Evolutionary conservation across 1,284 basidiomycete genomes (phyloP).

Genomic region (Schizophyllum amplum): DNA sequence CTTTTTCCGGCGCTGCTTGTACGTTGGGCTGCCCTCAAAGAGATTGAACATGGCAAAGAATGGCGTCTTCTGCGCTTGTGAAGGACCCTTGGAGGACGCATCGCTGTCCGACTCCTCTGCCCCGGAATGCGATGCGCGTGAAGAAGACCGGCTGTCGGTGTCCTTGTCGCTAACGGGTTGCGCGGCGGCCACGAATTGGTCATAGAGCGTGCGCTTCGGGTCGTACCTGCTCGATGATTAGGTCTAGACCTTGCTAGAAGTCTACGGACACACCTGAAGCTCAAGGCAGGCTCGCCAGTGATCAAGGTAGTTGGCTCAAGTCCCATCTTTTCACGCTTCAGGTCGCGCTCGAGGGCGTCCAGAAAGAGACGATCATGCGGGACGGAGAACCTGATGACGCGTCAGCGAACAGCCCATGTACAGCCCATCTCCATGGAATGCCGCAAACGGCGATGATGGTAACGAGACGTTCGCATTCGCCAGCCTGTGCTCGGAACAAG

Average conservation of each 20-base stretch:
- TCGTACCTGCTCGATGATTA: slow-evolving; percentile 55
- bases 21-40: slow-evolving; percentile 74
- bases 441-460: background rate
- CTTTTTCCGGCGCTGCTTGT: slow-evolving; percentile 84
- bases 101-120: slow-evolving; percentile 24
- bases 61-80: slow-evolving; percentile 24
- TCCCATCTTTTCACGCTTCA: slow-evolving; percentile 88
- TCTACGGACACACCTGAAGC: slow-evolving; percentile 28
- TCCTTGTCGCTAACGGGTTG: slow-evolving; percentile 21
- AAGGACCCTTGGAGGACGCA: background rate
- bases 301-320: slow-evolving; percentile 75
- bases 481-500: too few relatives aligned
- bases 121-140: slow-evolving; percentile 17
- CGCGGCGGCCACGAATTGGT: slow-evolving; percentile 56
- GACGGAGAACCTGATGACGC: slow-evolving; percentile 40
- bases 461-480: background rate
- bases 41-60: slow-evolving; percentile 67
- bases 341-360: slow-evolving; percentile 86
- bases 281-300: slow-evolving; percentile 73
- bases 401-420: background rate
- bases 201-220: slow-evolving; percentile 75
- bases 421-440: background rate
- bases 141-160: slow-evolving; percentile 14
- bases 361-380: slow-evolving; percentile 94
- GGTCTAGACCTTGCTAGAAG: background rate